Percentiles rank a stretch among this genome's conserved stretches.
Conservation (phyloP, 2,329 filamentous ascomycete species). For the Nemania sp. region DNA sequence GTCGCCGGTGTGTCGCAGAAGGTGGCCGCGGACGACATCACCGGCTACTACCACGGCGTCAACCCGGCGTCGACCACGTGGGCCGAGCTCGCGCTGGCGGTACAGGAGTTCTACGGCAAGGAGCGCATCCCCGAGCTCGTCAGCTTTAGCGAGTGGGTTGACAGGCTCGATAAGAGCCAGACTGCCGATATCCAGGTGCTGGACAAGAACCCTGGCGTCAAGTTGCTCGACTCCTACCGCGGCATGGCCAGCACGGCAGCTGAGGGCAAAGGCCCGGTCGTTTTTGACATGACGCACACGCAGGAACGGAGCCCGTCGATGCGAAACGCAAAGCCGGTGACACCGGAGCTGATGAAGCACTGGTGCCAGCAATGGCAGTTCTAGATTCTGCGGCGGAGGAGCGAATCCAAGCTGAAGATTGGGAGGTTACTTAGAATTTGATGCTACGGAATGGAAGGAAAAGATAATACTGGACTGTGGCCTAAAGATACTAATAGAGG, state of each 20-base stretch:
- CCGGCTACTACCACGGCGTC: conserved; percentile 52
- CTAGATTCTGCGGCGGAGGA: conserved; percentile 11
- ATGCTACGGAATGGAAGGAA: too few relatives aligned
- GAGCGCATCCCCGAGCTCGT: conserved; percentile 45
- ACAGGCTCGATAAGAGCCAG: conserved; percentile 47
- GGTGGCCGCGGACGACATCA: conserved; percentile 37
- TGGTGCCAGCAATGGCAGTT: conserved; percentile 54
- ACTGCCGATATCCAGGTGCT: conserved; percentile 42
- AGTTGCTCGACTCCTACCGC: conserved; percentile 55
- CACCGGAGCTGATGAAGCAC: conserved; percentile 48
- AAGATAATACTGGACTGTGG: too few relatives aligned
- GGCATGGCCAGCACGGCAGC: conserved; percentile 34
- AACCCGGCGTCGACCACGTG: conserved; percentile 50
- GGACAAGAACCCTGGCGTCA: conserved; percentile 52
- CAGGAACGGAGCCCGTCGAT: conserved; percentile 47
- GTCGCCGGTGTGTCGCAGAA: conserved; percentile 43
- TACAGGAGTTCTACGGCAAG: conserved; percentile 46
- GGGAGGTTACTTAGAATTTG: too few relatives aligned
- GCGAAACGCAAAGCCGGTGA: conserved; percentile 46
- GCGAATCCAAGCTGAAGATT: too few relatives aligned
- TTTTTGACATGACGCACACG: conserved; percentile 47
- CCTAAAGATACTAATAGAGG: too few relatives aligned
- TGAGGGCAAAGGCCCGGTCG: too few relatives aligned
- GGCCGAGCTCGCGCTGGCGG: conserved; percentile 44
- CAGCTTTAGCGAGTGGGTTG: conserved; percentile 50